A percentile compares a stretch with the other conserved stretches of the same genome.
These are phyloP conservation scores for Periconia digitata DNA, from an alignment of 2,329 filamentous ascomycete species.

Conservation along the genomic window DNA sequence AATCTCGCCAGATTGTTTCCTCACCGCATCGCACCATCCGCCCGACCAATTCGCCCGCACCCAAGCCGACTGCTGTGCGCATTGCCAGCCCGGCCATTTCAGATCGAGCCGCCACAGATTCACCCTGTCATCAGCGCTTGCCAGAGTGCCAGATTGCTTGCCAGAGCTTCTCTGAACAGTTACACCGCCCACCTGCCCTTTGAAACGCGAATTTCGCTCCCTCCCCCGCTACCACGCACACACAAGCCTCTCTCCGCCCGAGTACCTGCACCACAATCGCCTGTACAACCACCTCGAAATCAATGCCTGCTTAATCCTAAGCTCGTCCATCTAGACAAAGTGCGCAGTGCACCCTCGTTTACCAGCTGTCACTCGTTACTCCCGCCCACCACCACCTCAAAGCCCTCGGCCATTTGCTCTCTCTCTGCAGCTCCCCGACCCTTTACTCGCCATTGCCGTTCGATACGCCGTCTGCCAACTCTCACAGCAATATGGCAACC, in stretches of 20 bases:
- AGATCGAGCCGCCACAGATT: no score
- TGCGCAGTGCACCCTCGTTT: conserved; percentile 7
- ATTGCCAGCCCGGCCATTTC: no score
- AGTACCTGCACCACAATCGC: neutral
- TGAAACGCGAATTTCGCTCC: neutral
- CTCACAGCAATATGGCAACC: conserved; percentile 7
- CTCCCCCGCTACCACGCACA: neutral
- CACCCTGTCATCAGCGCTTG: neutral
- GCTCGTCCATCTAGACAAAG: neutral
- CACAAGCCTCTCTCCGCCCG: no score
- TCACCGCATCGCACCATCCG: no score
- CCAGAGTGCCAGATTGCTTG: neutral
- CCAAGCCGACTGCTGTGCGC: no score
- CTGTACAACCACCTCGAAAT: neutral
- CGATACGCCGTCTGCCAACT: neutral
- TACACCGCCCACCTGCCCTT: neutral
- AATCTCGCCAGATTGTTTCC: no score
- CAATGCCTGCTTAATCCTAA: conserved; percentile 8
- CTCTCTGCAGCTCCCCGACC: neutral
- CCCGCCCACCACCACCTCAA: neutral
- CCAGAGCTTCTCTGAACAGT: neutral
- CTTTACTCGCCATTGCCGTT: neutral
- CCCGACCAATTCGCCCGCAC: no score
- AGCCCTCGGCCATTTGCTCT: neutral
- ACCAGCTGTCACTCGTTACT: neutral